Conservation (phyloP, 306 rosid species). For the Macrotyloma uniflorum region DNA sequence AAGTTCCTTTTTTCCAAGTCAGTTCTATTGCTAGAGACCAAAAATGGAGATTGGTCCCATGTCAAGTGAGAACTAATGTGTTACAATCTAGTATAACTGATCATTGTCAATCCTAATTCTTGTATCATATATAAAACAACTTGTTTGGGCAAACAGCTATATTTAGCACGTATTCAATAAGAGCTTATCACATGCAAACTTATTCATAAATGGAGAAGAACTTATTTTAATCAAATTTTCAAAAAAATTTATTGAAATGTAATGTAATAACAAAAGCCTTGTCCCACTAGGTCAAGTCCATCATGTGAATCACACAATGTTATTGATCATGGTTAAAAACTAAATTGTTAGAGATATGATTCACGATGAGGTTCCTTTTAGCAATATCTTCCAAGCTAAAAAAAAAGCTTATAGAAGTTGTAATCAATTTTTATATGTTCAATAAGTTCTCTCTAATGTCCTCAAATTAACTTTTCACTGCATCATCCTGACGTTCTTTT, state of each 20-base stretch:
- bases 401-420: background rate
- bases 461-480: background rate
- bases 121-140: background rate
- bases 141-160: background rate
- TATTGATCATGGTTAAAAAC: background rate
- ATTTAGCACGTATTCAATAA: background rate
- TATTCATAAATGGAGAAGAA: background rate
- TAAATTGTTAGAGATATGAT: background rate
- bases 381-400: background rate
- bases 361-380: background rate
- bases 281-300: background rate
- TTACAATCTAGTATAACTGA: background rate
- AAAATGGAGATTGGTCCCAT: background rate
- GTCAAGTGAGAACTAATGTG: background rate
- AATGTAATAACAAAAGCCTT: background rate
- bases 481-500: background rate
- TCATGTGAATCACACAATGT: background rate
- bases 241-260: background rate
- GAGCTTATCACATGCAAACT: background rate
- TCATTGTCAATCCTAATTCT: constrained; percentile 9
- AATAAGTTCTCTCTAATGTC: background rate
- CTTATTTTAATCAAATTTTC: background rate
- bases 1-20: background rate
- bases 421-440: background rate
- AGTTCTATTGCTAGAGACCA: too few relatives aligned